These are phyloP conservation scores for Phytophthora boehmeriae DNA, from an alignment of 352 stramenopile species.

Conservation along the genomic window DNA sequence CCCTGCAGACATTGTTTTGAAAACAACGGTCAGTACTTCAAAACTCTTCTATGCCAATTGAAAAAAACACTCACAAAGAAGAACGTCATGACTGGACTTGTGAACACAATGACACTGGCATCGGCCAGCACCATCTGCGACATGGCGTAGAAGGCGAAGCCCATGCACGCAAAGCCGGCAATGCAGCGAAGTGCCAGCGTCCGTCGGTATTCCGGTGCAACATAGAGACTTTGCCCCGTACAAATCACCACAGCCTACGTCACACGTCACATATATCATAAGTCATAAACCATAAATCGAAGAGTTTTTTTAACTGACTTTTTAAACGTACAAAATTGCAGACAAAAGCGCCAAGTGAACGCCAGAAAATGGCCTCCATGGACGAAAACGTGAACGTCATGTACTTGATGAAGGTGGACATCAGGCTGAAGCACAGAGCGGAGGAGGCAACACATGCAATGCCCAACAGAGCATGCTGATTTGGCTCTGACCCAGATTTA, in stretches of 20 bases:
- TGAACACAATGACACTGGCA: slow-evolving; percentile 66
- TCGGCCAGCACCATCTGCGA: slow-evolving; percentile 75
- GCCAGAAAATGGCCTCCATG: slow-evolving; percentile 76
- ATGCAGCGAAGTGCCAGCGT: slow-evolving; percentile 59
- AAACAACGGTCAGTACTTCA: not conserved
- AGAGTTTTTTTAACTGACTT: not conserved
- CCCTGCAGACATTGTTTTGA: slow-evolving; percentile 8
- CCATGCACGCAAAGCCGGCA: slow-evolving; percentile 58
- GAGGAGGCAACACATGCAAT: slow-evolving; percentile 63
- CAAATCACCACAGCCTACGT: slow-evolving; percentile 20
- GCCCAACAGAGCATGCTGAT: slow-evolving; percentile 54
- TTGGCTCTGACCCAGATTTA: slow-evolving; percentile 2
- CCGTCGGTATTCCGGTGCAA: slow-evolving; percentile 39
- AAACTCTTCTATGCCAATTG: not conserved
- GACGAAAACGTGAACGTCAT: slow-evolving; percentile 62
- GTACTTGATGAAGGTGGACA: slow-evolving; percentile 78
- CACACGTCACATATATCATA: not conserved
- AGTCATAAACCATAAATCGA: not conserved
- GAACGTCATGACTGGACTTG: slow-evolving; percentile 62
- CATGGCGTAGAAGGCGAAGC: slow-evolving; percentile 66
- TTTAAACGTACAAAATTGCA: slow-evolving; percentile 55
- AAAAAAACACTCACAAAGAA: slow-evolving; percentile 45
- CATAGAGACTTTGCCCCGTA: slow-evolving; percentile 37
- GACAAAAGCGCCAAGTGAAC: slow-evolving; percentile 43
- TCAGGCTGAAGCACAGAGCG: slow-evolving; percentile 73